Base-by-base conservation (phyloP, 495 filamentous ascomycete genomes). In the Mycothermus thermophilus region DNA sequence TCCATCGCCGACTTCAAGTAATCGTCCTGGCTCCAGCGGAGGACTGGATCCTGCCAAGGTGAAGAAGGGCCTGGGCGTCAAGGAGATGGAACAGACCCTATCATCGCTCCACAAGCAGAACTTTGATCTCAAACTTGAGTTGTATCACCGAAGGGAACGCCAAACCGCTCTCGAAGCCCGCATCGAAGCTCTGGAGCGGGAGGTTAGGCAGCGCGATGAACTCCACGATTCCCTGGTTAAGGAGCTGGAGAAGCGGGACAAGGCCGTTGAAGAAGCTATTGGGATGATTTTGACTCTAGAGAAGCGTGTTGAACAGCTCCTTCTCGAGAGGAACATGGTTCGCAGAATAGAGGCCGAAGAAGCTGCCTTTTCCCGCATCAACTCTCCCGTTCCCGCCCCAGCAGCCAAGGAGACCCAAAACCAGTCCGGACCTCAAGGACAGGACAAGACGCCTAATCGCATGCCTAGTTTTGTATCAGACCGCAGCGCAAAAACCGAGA, bases 81-180 rank as follows among this genome's bases (percentile, higher is more conserved):
- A 64, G 42, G 60, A 63, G 30, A 56, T 62, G 44, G 61, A 66
- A 40, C 52, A 66, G 47, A 63, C 59, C 26, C 35, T 66, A 24
- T 67, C 58, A 13, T 81, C 72, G 30, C 59, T 93, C 29, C 77
- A 79, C 48, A 92, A 92, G 47, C 72, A 88, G 48, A 90, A 93
- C 46, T 95, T 93, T 48, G 81, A 87, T 48, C 63, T 95, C 37
- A 93, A 93, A 54, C 63, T 93, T 30, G 81, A 88, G 41, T 64
- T 93, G 1, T 81, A 72, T 46, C 80, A 93, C 43, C 68, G 78
- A 31, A 73, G 83, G 17, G 60, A 75, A 48, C 58, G 57, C 32
- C 66, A 71, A 44, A 55, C 53, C 11, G 38, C 38, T 4, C 44
- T 86, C 26, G 76, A 81, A 46, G 66, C 72, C 35, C 64, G 72